These are phyloP conservation scores for Solanum pinnatisectum DNA, from an alignment of 257 asterid genomes.

Conservation along the genomic window DNA sequence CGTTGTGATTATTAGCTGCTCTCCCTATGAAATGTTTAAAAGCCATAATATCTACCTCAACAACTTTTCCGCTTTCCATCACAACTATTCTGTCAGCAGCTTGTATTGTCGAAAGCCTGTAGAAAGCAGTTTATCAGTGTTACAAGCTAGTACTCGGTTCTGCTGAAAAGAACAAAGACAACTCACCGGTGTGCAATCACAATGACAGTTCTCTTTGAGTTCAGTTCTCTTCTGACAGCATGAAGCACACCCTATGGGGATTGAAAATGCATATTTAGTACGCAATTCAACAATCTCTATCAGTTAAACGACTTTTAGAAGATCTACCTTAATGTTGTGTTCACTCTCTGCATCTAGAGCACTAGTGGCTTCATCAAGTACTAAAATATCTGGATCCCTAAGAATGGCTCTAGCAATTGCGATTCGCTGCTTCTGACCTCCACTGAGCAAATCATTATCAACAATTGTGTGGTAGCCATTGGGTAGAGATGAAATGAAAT, in stretches of 20 bases:
- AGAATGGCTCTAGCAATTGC: constrained; percentile 93
- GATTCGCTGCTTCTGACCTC: constrained; percentile 95
- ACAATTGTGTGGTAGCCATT: constrained; percentile 81
- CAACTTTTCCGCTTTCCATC: constrained; percentile 74
- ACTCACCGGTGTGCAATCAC: constrained; percentile 82
- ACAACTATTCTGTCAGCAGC: constrained; percentile 80
- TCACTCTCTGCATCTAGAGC: constrained; percentile 97
- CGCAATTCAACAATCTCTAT: not conserved
- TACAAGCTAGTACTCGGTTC: not conserved
- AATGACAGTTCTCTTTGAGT: constrained; percentile 60
- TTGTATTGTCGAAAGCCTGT: constrained; percentile 87
- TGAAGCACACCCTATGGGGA: constrained; percentile 59
- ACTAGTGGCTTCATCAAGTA: constrained; percentile 97
- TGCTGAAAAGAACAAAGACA: not conserved
- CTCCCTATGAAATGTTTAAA: not conserved
- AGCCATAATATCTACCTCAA: constrained; percentile 49
- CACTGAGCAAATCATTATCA: constrained; percentile 95
- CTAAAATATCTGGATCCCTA: constrained; percentile 77
- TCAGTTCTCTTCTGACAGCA: constrained; percentile 42
- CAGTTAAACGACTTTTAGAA: not conserved
- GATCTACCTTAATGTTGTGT: constrained; percentile 72
- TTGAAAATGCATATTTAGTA: constrained; percentile 4
- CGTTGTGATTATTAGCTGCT: not conserved
- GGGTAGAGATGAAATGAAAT: constrained; percentile 70
- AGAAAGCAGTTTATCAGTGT: constrained; percentile 10